Percentiles rank a stretch among this genome's conserved stretches.
Conservation (phyloP, 768 basidiomycete species). For the Phylloporus arenicola region DNA sequence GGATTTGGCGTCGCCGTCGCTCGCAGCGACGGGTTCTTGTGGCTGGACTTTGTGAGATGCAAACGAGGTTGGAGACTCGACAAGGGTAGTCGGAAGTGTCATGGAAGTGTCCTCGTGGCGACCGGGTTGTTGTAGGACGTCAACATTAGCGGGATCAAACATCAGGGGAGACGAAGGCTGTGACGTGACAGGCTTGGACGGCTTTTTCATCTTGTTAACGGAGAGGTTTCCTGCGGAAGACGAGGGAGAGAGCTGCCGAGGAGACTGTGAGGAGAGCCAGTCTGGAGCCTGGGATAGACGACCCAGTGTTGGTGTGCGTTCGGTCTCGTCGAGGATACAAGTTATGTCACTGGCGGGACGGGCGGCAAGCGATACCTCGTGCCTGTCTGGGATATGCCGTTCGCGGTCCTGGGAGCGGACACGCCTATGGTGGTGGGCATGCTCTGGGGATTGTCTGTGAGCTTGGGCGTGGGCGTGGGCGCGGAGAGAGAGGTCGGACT, state of each 20-base stretch:
- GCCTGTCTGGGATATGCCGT: conserved; percentile 25
- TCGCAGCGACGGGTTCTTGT: conserved; percentile 14
- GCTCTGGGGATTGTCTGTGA: not conserved
- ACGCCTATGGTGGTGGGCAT: not conserved
- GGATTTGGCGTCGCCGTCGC: conserved; percentile 25
- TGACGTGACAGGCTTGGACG: conserved; percentile 23
- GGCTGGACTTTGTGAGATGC: conserved; percentile 10
- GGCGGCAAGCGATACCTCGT: conserved; percentile 31
- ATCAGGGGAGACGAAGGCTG: conserved; percentile 30
- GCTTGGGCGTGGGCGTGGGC: not conserved
- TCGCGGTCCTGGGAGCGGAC: conserved; percentile 29
- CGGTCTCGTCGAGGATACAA: conserved; percentile 17
- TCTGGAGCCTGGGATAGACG: conserved; percentile 12
- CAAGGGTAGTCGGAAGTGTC: conserved; percentile 2
- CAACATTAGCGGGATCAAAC: conserved; percentile 10
- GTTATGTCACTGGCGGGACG: conserved; percentile 23
- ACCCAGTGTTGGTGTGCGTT: conserved; percentile 25
- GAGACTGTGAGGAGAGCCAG: conserved; percentile 10
- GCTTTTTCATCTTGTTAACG: conserved; percentile 8
- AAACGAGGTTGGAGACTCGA: conserved; percentile 21
- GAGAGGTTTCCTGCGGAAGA: conserved; percentile 30
- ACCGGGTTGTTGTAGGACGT: conserved; percentile 9
- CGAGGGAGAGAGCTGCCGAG: conserved; percentile 27
- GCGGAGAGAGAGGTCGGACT: conserved; percentile 13
- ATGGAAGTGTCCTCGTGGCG: conserved; percentile 19